A percentile compares a stretch with the other conserved stretches of the same genome.
These are phyloP conservation scores for Mesembryanthemum crystallinum DNA, from an alignment of 148 eudicot genomes.

Conservation along the genomic window DNA sequence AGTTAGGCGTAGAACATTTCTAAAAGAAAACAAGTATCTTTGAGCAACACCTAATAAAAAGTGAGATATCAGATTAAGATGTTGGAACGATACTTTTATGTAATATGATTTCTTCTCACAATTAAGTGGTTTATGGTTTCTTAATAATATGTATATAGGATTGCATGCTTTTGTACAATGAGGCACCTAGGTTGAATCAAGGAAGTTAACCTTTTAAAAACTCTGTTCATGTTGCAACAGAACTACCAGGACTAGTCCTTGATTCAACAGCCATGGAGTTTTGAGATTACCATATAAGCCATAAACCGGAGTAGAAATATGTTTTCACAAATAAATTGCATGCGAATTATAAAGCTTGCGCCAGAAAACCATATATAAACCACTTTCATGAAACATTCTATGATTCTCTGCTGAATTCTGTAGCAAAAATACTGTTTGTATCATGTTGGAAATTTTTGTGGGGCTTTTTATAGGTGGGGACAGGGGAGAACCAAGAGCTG, in stretches of 20 bases:
- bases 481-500: slow-evolving; percentile 65
- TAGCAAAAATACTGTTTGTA: not conserved
- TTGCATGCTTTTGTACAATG: not conserved
- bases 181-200: not conserved
- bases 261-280: too few species aligned
- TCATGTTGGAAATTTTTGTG: not conserved
- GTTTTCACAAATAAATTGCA: not conserved
- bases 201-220: not conserved
- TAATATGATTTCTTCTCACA: not conserved
- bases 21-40: not conserved
- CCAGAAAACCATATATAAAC: not conserved
- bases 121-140: not conserved
- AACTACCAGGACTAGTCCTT: not conserved
- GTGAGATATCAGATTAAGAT: not conserved
- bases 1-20: too few species aligned
- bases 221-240: not conserved
- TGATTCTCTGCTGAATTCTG: not conserved
- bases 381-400: not conserved
- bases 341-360: not conserved
- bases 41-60: not conserved
- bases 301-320: not conserved
- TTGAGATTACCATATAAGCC: not conserved
- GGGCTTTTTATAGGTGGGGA: slow-evolving; percentile 40
- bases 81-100: not conserved
- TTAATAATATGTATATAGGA: not conserved